These are phyloP conservation scores for Penicillium sp. DNA, from an alignment of 2,329 filamentous ascomycete species.

Conservation along the genomic window DNA sequence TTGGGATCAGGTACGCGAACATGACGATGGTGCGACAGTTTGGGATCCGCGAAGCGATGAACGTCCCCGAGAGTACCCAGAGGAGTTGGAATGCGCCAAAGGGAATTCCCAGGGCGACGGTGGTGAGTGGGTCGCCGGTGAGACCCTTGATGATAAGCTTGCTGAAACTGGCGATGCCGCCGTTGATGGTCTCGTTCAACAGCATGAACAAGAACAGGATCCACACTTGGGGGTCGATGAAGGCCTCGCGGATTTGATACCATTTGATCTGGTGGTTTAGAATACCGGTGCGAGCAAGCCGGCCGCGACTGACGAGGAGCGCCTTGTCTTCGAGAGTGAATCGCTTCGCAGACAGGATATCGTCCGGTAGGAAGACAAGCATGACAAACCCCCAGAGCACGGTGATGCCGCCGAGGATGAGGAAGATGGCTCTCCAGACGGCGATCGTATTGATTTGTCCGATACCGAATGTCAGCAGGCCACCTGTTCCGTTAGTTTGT, in stretches of 20 bases:
- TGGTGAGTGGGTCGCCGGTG: slow-evolving; percentile 54
- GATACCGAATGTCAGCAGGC: slow-evolving; percentile 39
- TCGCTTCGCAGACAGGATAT: slow-evolving; percentile 47
- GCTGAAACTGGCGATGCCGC: slow-evolving; percentile 62
- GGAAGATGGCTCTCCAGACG: slow-evolving; percentile 53
- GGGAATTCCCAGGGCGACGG: slow-evolving; percentile 60
- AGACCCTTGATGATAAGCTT: slow-evolving; percentile 56
- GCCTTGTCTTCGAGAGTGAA: slow-evolving; percentile 53
- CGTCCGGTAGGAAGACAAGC: slow-evolving; percentile 50
- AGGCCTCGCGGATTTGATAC: slow-evolving; percentile 55
- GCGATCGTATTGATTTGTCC: slow-evolving; percentile 49
- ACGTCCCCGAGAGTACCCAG: slow-evolving; percentile 58
- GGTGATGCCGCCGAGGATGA: slow-evolving; percentile 52
- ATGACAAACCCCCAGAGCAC: slow-evolving; percentile 49
- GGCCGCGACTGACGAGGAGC: slow-evolving; percentile 46
- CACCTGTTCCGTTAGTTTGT: slow-evolving; percentile 16
- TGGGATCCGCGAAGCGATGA: slow-evolving; percentile 55
- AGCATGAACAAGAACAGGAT: slow-evolving; percentile 53
- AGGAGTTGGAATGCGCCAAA: slow-evolving; percentile 59
- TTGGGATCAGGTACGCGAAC: slow-evolving; percentile 58
- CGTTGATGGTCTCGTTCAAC: slow-evolving; percentile 57
- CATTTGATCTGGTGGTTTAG: slow-evolving; percentile 55
- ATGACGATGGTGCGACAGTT: slow-evolving; percentile 60
- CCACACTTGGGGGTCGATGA: slow-evolving; percentile 53
- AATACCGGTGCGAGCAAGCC: slow-evolving; percentile 40